Evolutionary conservation across 2,329 filamentous ascomycete species (phyloP).

Genomic region (Cladobotryum mycophilum): DNA sequence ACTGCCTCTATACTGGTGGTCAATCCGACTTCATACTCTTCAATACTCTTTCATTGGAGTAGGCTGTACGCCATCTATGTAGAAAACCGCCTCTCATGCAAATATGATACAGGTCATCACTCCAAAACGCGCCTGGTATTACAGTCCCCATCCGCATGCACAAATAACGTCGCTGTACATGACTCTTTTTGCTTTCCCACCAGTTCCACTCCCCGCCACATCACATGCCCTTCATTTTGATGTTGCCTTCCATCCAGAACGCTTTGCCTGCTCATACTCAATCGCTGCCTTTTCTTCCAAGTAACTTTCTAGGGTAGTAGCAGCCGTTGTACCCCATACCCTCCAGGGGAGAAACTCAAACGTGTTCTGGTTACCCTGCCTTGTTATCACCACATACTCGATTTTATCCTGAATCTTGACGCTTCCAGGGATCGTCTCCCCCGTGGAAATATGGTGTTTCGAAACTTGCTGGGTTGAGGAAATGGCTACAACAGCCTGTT

Average conservation of each 20-base stretch:
- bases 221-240: constrained; percentile 6
- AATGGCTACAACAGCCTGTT: constrained; percentile 57
- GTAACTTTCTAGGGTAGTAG: constrained; percentile 43
- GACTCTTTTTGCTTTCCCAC: too few relatives aligned
- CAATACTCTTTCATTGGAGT: too few relatives aligned
- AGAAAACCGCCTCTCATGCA: too few relatives aligned
- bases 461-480: constrained; percentile 49
- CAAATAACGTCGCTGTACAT: too few relatives aligned
- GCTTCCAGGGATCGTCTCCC: constrained; percentile 37
- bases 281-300: constrained; percentile 30
- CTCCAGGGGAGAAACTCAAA: constrained; percentile 50
- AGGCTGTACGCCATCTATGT: too few relatives aligned
- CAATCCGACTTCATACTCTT: too few relatives aligned
- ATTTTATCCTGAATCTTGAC: constrained; percentile 47
- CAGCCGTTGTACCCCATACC: constrained; percentile 57
- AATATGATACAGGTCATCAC: too few relatives aligned
- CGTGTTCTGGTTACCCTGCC: constrained; percentile 38
- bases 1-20: too few relatives aligned
- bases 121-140: too few relatives aligned
- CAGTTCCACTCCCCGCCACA: not conserved
- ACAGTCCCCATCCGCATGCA: too few relatives aligned
- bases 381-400: constrained; percentile 60
- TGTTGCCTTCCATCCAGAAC: constrained; percentile 25
- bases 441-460: constrained; percentile 32
- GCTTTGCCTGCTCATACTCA: constrained; percentile 26